Conservation (phyloP, 208 protist species). For the Trypanosoma conorhini region DNA sequence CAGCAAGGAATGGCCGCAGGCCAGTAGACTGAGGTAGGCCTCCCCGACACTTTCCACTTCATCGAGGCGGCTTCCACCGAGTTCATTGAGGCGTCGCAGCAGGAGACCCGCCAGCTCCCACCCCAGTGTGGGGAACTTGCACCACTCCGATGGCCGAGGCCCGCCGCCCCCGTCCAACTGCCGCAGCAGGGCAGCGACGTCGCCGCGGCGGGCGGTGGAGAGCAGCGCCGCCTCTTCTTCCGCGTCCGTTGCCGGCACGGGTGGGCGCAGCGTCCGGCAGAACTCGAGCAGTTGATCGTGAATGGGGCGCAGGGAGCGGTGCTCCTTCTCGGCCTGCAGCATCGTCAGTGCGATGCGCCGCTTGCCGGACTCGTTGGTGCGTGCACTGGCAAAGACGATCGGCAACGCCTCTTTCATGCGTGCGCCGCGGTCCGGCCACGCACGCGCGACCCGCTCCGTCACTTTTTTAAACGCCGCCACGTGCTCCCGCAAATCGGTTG, state of each 20-base stretch:
- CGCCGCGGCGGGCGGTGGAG: constrained; percentile 4
- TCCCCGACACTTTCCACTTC: not conserved
- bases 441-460: constrained; percentile 32
- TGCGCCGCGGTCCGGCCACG: constrained; percentile 31
- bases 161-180: constrained; percentile 3
- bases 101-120: constrained; percentile 47
- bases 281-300: constrained; percentile 60
- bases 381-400: not conserved
- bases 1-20: constrained; percentile 12
- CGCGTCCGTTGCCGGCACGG: constrained; percentile 30
- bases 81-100: constrained; percentile 20
- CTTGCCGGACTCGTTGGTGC: constrained; percentile 23
- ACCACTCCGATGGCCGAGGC: constrained; percentile 35
- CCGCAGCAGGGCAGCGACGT: not conserved
- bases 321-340: constrained; percentile 29
- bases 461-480: constrained; percentile 51
- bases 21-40: not conserved
- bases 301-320: constrained; percentile 22
- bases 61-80: not conserved
- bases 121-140: constrained; percentile 36
- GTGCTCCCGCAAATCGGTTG: constrained; percentile 45
- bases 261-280: constrained; percentile 40
- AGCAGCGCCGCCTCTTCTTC: constrained; percentile 52
- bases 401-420: constrained; percentile 16
- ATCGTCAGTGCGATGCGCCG: constrained; percentile 35